Conservation (phyloP, 2,329 filamentous ascomycete species). For the Penicillium sp. region DNA sequence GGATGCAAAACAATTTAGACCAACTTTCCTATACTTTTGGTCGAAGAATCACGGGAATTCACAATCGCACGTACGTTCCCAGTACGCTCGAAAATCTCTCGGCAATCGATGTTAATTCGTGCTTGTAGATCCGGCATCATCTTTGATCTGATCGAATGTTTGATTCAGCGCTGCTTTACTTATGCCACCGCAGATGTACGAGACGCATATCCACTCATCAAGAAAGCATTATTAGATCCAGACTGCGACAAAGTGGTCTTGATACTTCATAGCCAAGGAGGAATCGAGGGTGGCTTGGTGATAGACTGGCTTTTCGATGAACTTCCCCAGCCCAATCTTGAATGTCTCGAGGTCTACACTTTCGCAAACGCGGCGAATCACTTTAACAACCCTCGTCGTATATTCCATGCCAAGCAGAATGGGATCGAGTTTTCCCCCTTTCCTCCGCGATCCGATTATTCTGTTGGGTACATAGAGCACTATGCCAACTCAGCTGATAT, state of each 20-base stretch:
- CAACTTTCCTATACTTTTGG: slow-evolving; percentile 71
- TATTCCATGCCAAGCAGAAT: slow-evolving; percentile 20
- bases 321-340: slow-evolving; percentile 63
- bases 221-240: slow-evolving; percentile 62
- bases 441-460: not conserved
- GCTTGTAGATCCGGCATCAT: slow-evolving; percentile 58
- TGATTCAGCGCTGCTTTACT: slow-evolving; percentile 72
- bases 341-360: slow-evolving; percentile 71
- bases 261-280: slow-evolving; percentile 75
- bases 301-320: slow-evolving; percentile 77
- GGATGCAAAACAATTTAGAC: slow-evolving; percentile 70
- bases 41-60: slow-evolving; percentile 69
- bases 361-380: slow-evolving; percentile 79
- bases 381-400: slow-evolving; percentile 71
- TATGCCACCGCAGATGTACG: slow-evolving; percentile 70
- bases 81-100: too few relatives aligned
- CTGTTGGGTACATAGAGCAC: slow-evolving; percentile 73
- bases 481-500: slow-evolving; percentile 75
- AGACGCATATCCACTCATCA: slow-evolving; percentile 60
- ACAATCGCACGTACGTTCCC: slow-evolving; percentile 64
- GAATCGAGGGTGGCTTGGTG: slow-evolving; percentile 70
- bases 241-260: slow-evolving; percentile 68
- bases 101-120: not conserved
- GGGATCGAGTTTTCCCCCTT: not conserved
- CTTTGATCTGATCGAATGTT: slow-evolving; percentile 74